These are phyloP conservation scores for Amphichorda felina DNA, from an alignment of 2,329 filamentous ascomycete species.

Conservation along the genomic window DNA sequence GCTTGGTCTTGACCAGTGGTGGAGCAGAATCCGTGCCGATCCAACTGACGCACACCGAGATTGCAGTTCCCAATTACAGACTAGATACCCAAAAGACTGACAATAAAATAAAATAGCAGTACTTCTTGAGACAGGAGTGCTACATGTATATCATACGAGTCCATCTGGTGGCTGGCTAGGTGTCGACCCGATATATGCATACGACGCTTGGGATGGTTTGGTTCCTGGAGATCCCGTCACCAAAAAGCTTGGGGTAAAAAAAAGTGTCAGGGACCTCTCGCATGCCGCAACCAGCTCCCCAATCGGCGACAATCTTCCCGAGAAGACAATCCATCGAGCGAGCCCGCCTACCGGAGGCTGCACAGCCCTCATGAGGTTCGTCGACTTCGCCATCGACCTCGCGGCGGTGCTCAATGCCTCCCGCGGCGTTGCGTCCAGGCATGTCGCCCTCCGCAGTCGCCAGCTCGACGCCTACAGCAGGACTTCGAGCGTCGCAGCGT, in stretches of 20 bases:
- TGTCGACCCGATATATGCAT: not conserved
- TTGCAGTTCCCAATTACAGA: no score
- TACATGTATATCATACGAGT: no score
- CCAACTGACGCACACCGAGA: no score
- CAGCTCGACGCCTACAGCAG: constrained; percentile 39
- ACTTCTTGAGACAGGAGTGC: no score
- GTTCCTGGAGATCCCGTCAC: no score
- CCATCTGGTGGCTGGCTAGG: no score
- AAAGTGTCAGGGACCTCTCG: no score
- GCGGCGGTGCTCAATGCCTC: constrained; percentile 60
- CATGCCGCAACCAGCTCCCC: not conserved
- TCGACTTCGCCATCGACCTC: constrained; percentile 56
- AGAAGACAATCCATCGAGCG: not conserved
- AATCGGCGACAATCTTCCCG: not conserved
- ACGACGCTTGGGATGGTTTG: no score
- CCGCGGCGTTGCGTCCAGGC: constrained; percentile 52
- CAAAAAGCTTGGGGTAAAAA: no score
- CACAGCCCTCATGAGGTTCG: constrained; percentile 40
- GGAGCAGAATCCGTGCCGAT: no score
- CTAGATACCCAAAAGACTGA: not conserved
- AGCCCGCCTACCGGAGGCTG: constrained; percentile 4
- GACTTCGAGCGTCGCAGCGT: constrained; percentile 29
- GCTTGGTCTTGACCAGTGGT: no score
- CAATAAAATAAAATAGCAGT: no score
- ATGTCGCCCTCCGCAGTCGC: constrained; percentile 42